These are phyloP conservation scores for Tritrichomonas foetus DNA, from an alignment of 208 protist species.

Conservation along the genomic window DNA sequence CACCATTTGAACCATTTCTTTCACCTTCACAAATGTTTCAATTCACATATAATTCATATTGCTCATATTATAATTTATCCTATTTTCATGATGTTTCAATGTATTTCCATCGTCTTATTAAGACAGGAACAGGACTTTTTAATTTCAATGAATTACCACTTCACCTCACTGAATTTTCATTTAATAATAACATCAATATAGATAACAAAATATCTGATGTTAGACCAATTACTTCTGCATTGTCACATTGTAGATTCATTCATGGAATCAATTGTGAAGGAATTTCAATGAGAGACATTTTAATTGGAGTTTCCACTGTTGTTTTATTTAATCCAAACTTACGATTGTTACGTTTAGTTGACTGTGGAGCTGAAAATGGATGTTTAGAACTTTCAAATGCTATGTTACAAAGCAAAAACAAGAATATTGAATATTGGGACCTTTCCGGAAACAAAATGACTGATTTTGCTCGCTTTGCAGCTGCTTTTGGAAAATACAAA, in stretches of 20 bases:
- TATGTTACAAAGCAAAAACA: neutral
- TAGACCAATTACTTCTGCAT: neutral
- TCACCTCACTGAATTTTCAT: neutral
- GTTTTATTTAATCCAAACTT: neutral
- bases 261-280: neutral
- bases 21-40: constrained; percentile 22
- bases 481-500: neutral
- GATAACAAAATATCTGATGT: too few species aligned
- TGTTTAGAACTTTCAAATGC: neutral
- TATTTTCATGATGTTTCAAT: neutral
- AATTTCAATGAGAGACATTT: neutral
- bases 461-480: neutral
- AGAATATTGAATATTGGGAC: neutral
- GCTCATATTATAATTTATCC: neutral
- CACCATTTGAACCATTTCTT: neutral
- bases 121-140: neutral
- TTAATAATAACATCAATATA: neutral
- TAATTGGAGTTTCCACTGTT: neutral
- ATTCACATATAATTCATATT: constrained; percentile 34
- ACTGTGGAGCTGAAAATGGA: neutral
- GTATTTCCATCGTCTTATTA: neutral
- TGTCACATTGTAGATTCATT: neutral
- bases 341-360: neutral
- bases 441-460: neutral
- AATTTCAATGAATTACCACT: neutral